Percentiles rank a stretch among this genome's conserved stretches.
phyloP scores from a whole-genome alignment of 2,329 filamentous ascomycete genomes.

The Didymella arachidicola region DNA sequence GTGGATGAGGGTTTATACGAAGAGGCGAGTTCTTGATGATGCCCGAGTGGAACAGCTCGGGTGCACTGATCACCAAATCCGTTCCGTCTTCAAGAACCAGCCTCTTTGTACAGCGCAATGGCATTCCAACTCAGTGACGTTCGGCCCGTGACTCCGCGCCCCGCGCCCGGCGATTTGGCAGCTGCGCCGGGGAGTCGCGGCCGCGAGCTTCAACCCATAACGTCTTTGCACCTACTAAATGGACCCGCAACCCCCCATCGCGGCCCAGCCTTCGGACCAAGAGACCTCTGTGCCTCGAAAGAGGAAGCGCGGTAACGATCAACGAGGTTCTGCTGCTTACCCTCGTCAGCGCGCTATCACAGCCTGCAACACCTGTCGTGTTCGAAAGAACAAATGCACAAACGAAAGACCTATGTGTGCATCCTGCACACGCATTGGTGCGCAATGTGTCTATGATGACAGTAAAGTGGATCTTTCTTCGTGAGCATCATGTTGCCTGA shows the following conservation, averaged over 20 bases:
- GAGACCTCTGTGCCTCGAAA: not conserved
- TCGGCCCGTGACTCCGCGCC: not conserved
- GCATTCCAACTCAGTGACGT: not conserved
- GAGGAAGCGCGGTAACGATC: not conserved
- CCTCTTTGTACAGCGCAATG: not conserved
- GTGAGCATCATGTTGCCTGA: not conserved
- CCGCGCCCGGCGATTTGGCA: not conserved
- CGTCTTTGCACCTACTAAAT: not conserved
- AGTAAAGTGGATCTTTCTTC: not conserved
- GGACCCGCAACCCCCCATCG: not conserved
- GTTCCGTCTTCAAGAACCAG: no score
- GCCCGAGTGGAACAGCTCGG: no score
- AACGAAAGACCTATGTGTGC: not conserved
- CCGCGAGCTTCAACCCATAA: not conserved
- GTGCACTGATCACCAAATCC: no score
- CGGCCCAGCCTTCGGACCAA: not conserved
- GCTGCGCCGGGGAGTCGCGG: conserved; percentile 1
- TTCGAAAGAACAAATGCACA: conserved; percentile 2
- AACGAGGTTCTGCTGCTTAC: not conserved
- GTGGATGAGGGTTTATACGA: no score
- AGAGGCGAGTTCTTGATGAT: no score
- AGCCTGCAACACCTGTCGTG: conserved; percentile 1
- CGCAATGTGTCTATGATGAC: not conserved
- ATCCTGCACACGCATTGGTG: not conserved
- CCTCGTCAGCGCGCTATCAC: not conserved